These are phyloP conservation scores for Cyberlindnera sargentensis DNA, from an alignment of 805 yeast genomes.

Conservation along the genomic window DNA sequence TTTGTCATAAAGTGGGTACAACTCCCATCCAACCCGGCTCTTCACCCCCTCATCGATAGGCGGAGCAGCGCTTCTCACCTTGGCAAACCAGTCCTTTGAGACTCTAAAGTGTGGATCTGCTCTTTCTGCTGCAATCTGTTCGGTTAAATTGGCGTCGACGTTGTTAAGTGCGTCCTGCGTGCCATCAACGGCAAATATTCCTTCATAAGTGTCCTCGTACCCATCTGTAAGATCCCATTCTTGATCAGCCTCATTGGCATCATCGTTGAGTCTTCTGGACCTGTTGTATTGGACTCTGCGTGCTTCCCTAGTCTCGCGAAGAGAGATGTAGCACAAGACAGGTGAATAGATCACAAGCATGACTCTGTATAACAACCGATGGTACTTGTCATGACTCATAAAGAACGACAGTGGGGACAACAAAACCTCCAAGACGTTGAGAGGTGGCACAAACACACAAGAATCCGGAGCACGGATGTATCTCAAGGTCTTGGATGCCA, in stretches of 20 bases:
- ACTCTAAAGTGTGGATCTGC: slow-evolving; percentile 65
- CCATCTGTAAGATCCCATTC: slow-evolving; percentile 87
- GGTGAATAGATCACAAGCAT: slow-evolving; percentile 70
- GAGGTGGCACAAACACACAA: slow-evolving; percentile 78
- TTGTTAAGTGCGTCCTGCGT: slow-evolving; percentile 21
- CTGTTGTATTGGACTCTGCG: slow-evolving; percentile 68
- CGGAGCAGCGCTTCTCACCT: slow-evolving; percentile 45
- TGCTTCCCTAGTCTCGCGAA: slow-evolving; percentile 60
- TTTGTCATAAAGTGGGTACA: slow-evolving; percentile 45
- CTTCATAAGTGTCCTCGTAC: slow-evolving; percentile 33
- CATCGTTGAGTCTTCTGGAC: slow-evolving; percentile 56
- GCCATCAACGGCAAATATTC: slow-evolving; percentile 23
- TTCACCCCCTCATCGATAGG: slow-evolving; percentile 51
- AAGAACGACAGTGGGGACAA: slow-evolving; percentile 39
- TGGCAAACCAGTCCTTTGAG: slow-evolving; percentile 43
- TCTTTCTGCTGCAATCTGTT: slow-evolving; percentile 56
- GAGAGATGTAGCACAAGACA: slow-evolving; percentile 48
- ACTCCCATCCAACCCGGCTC: slow-evolving; percentile 58
- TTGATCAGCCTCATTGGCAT: slow-evolving; percentile 68
- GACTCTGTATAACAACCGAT: slow-evolving; percentile 41
- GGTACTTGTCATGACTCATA: slow-evolving; percentile 28
- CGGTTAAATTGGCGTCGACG: slow-evolving; percentile 33
- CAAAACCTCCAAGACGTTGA: slow-evolving; percentile 63
- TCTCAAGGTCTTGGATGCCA: slow-evolving; percentile 76
- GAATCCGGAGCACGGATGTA: slow-evolving; percentile 87